A percentile compares a stretch with the other conserved stretches of the same genome.
Evolutionary conservation across 139 green algal species (phyloP).

Genomic region (Chlamydomonas eustigma): DNA sequence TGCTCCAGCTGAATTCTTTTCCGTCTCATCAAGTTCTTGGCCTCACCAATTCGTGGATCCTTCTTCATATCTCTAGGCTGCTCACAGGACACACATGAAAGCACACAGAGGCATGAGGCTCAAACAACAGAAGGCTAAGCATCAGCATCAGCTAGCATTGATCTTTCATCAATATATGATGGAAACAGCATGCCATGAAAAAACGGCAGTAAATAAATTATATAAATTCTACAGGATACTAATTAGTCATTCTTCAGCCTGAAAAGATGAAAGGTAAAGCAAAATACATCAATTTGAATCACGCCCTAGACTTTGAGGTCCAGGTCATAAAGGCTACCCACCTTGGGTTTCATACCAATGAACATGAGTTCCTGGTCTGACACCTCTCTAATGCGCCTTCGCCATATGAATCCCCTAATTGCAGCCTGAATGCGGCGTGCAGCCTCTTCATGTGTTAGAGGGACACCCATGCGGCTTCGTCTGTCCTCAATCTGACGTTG

Average conservation of each 20-base stretch:
- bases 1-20: slow-evolving; percentile 71
- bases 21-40: slow-evolving; percentile 54
- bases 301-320: too few relatives aligned
- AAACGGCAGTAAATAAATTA: too few relatives aligned
- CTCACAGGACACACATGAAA: neutral
- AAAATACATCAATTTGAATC: too few relatives aligned
- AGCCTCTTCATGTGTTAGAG: slow-evolving; percentile 59
- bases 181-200: too few relatives aligned
- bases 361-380: slow-evolving; percentile 76
- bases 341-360: slow-evolving; percentile 75
- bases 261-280: too few relatives aligned
- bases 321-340: too few relatives aligned
- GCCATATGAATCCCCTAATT: slow-evolving; percentile 61
- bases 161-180: neutral
- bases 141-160: neutral
- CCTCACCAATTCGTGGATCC: slow-evolving; percentile 52
- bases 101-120: neutral
- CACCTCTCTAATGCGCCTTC: slow-evolving; percentile 39
- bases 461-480: slow-evolving; percentile 40
- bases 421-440: slow-evolving; percentile 66
- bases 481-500: slow-evolving; percentile 58
- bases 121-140: neutral
- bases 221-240: too few relatives aligned
- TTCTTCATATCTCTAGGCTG: slow-evolving; percentile 3
- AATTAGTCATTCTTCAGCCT: too few relatives aligned